Conservation (phyloP, 129 eudicot genomes). For the Escallonia rubra region DNA sequence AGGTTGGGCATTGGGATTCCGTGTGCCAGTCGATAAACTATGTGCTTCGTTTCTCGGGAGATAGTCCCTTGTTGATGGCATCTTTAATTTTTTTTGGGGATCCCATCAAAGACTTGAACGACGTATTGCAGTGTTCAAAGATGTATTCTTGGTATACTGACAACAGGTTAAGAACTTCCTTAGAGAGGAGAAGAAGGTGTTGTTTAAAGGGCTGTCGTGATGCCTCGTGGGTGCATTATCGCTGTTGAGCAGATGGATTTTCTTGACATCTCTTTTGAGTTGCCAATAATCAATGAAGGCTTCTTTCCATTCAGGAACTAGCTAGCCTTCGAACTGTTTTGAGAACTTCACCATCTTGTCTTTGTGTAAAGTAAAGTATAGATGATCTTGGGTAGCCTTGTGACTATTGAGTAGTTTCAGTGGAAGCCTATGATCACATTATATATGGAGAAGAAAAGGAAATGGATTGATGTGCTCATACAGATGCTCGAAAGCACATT, state of each 20-base stretch:
- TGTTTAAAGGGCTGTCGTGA: constrained; percentile 28
- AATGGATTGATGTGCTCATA: constrained; percentile 36
- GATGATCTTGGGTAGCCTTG: constrained; percentile 8
- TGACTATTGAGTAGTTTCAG: constrained; percentile 33
- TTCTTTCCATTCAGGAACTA: constrained; percentile 96
- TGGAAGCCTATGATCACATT: constrained; percentile 31
- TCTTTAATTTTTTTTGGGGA: too few species aligned
- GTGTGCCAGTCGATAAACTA: too few species aligned
- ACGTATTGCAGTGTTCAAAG: constrained; percentile 36
- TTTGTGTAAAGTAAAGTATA: not conserved
- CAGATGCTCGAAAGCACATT: constrained; percentile 66
- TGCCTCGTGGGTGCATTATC: constrained; percentile 25
- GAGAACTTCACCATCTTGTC: constrained; percentile 75
- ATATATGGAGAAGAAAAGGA: constrained; percentile 49
- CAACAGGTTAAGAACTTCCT: constrained; percentile 31
- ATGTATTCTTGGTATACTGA: not conserved
- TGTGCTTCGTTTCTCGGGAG: too few species aligned
- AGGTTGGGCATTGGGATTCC: too few species aligned
- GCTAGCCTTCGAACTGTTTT: constrained; percentile 79
- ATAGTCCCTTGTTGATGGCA: too few species aligned
- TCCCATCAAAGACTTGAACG: constrained; percentile 47
- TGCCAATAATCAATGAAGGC: constrained; percentile 84
- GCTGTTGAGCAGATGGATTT: constrained; percentile 40
- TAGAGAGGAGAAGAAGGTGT: constrained; percentile 41
- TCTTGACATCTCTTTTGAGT: constrained; percentile 80